Evolutionary conservation across 768 basidiomycete species (phyloP), one percentile per base, ranked within the genome.

Genomic region (Leccinum longicurvipes): DNA sequence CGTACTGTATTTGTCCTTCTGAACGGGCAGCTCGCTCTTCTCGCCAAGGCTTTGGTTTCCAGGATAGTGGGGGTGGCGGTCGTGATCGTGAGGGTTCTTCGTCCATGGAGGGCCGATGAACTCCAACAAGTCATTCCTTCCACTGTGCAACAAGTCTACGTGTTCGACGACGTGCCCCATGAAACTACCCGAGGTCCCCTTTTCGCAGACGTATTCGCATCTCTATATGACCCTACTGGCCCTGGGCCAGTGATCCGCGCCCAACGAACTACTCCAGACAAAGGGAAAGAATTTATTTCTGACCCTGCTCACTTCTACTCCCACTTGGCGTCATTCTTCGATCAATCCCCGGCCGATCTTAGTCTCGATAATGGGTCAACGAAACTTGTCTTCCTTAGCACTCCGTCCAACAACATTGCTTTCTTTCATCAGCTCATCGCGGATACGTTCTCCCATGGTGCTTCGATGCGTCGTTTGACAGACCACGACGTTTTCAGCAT

Each of bases 401-500:
- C 75, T 11, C 78, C 82, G 2, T 62, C 71, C 12, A 70, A 76
- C 19, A 59, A 77, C 23, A 67, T 82, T n/a, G 63, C 82, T n/a
- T 60, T 72, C 32, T 73, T 84, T 51, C 76, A 84, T 11, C 69
- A 76, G 11, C 68, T 74, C 54, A 69, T 84, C 44, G 82, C 83
- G 62, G 78, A 87, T 47, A 77, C 89, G 10, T 78, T 93, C 39
- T 72, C 79, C 31, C 74, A 72, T 17, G 70, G 74, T 3, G 76
- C 93, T 21, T 69, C 74, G 5, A 74, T 84, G 17, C 85, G 87
- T 57, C 81, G 85, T 44, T 73, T 90, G 29, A 82, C 81, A 17
- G 83, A 86, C 56, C 76, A 87, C 70, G 93, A 96, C 67, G 81
- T 82, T 29, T 85, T 89, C 72, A 89, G 88, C 21, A 85, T 81